phyloP scores from a whole-genome alignment of 495 filamentous ascomycete species.

The Podospora pseudoanserina region DNA sequence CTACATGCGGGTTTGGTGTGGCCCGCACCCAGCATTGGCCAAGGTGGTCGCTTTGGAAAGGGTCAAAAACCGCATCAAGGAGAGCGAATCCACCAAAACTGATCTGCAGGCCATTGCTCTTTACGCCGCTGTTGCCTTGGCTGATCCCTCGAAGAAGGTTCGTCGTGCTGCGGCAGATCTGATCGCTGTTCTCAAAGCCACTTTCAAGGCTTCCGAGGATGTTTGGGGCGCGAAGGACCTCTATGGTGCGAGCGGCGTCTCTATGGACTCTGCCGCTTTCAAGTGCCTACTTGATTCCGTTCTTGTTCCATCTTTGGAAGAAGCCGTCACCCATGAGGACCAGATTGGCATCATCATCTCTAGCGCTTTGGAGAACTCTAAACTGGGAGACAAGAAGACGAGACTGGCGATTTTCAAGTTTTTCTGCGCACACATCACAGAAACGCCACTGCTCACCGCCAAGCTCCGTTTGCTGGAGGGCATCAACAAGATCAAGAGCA shows the following conservation, averaged over 20 bases:
- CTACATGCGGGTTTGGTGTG: conserved; percentile 69
- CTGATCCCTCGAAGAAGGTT: conserved; percentile 68
- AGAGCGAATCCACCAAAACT: conserved; percentile 42
- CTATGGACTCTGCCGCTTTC: conserved; percentile 56
- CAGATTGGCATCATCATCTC: conserved; percentile 61
- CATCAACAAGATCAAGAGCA: conserved; percentile 66
- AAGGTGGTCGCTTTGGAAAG: conserved; percentile 64
- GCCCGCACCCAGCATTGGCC: conserved; percentile 61
- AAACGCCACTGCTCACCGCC: conserved; percentile 61
- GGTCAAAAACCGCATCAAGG: conserved; percentile 52
- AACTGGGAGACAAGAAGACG: conserved; percentile 43
- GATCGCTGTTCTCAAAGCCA: conserved; percentile 42
- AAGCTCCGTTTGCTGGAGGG: conserved; percentile 67
- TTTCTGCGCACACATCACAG: conserved; percentile 66
- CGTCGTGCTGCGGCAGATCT: conserved; percentile 70
- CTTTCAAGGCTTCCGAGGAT: conserved; percentile 23
- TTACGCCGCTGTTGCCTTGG: conserved; percentile 67
- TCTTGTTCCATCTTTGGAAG: conserved; percentile 70
- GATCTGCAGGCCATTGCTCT: conserved; percentile 78
- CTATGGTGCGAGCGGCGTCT: conserved; percentile 47
- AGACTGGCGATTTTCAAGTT: conserved; percentile 67
- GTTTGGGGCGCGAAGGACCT: conserved; percentile 41
- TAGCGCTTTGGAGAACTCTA: conserved; percentile 49
- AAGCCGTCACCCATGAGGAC: conserved; percentile 70
- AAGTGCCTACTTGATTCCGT: conserved; percentile 59